These are phyloP conservation scores for Rhizopogon sp. DNA, from an alignment of 768 basidiomycete species.

Conservation along the genomic window DNA sequence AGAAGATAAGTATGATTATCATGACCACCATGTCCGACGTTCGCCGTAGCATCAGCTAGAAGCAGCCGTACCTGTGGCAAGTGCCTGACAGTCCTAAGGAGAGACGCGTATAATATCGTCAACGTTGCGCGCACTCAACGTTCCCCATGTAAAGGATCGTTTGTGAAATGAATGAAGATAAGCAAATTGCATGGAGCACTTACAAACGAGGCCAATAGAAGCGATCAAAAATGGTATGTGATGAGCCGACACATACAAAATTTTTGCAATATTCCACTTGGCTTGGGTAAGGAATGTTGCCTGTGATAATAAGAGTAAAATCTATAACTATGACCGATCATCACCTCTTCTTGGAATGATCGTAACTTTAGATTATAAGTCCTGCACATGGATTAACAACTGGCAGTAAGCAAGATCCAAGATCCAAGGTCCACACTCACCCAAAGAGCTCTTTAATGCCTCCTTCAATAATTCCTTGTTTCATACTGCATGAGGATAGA, in stretches of 20 bases:
- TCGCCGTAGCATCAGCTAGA: too few species aligned
- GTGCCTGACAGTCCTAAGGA: not conserved
- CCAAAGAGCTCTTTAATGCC: not conserved
- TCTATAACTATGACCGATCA: not conserved
- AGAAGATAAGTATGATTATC: too few species aligned
- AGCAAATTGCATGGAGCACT: conserved; percentile 7
- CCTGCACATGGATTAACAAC: not conserved
- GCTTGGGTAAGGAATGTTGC: not conserved
- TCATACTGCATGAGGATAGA: not conserved
- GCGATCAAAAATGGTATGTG: not conserved
- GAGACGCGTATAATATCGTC: not conserved
- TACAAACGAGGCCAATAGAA: not conserved
- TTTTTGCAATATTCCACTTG: not conserved
- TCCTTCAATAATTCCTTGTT: not conserved
- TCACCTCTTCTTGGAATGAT: not conserved
- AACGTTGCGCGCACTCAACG: conserved; percentile 5
- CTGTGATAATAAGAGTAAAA: not conserved
- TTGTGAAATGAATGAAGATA: conserved; percentile 4
- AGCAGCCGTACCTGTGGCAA: not conserved
- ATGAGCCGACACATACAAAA: not conserved
- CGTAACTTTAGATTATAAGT: not conserved
- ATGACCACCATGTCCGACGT: too few species aligned
- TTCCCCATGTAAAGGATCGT: not conserved
- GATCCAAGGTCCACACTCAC: not conserved
- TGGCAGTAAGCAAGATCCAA: conserved; percentile 18